A percentile compares a stretch with the other conserved stretches of the same genome.
Conservation (phyloP, 345 rosid genomes). For the Fremontodendron californicum region DNA sequence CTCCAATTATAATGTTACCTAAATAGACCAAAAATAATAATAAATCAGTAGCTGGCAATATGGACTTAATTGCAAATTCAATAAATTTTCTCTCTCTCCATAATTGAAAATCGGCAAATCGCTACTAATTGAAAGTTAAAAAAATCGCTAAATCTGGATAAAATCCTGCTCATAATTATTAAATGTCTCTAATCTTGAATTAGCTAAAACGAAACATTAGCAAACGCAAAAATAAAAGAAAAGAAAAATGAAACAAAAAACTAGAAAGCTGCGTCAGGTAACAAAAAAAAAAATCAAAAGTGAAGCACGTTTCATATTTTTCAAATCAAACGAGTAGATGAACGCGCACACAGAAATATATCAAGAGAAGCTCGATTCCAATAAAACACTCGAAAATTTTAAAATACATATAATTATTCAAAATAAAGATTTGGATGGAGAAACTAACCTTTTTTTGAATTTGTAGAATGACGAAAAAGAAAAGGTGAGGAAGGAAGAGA, state of each 20-base stretch:
- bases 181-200: background rate
- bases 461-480: no score
- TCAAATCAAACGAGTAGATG: background rate
- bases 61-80: conserved; percentile 5
- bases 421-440: background rate
- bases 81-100: background rate
- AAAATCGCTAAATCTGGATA: background rate
- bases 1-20: background rate
- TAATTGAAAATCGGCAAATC: background rate
- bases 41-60: background rate
- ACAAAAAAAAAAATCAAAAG: background rate
- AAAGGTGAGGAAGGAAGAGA: no score
- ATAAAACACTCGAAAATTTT: background rate
- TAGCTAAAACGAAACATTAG: background rate
- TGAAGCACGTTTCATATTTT: background rate
- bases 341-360: background rate
- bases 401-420: background rate
- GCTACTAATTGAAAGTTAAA: background rate
- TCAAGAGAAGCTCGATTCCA: background rate
- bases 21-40: background rate
- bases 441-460: conserved; percentile 8
- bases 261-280: background rate
- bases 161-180: background rate
- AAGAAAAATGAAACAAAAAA: background rate
- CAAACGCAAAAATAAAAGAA: background rate